These are phyloP conservation scores for Spencermartinsiella ligniputridi DNA, from an alignment of 1,139 yeast species.

Conservation along the genomic window DNA sequence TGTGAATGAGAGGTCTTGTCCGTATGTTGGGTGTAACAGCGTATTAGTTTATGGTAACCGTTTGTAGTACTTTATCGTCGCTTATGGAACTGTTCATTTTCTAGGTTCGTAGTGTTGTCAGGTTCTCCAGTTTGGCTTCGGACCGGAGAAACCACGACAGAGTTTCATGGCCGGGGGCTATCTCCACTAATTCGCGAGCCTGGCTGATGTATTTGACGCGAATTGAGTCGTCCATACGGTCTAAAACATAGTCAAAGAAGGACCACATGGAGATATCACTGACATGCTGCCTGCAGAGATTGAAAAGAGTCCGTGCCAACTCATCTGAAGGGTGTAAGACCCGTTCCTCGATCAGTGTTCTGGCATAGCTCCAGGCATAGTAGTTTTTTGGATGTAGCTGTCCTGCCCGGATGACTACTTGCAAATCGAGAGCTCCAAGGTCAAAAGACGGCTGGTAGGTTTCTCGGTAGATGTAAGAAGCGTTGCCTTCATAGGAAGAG, in stretches of 20 bases:
- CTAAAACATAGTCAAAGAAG: slow-evolving; percentile 27
- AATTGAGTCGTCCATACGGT: background rate
- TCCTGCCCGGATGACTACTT: slow-evolving; percentile 34
- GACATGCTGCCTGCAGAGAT: slow-evolving; percentile 35
- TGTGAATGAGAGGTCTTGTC: too few relatives aligned
- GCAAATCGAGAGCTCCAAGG: slow-evolving; percentile 22
- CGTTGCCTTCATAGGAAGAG: too few relatives aligned
- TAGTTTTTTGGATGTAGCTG: slow-evolving; percentile 42
- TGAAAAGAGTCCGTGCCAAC: slow-evolving; percentile 21
- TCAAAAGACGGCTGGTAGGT: background rate
- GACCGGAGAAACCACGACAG: slow-evolving; percentile 18
- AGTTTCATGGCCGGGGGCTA: slow-evolving; percentile 24
- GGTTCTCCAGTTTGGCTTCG: background rate
- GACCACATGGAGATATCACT: slow-evolving; percentile 47
- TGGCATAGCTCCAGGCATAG: slow-evolving; percentile 42
- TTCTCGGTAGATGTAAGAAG: background rate
- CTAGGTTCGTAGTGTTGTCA: too few relatives aligned
- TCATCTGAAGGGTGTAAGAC: background rate
- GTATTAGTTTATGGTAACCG: too few relatives aligned
- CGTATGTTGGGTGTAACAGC: too few relatives aligned
- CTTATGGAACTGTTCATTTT: too few relatives aligned
- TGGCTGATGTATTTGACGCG: slow-evolving; percentile 8
- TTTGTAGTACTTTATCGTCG: too few relatives aligned
- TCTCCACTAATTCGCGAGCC: slow-evolving; percentile 10
- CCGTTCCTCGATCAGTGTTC: slow-evolving; percentile 30